phyloP scores from a whole-genome alignment of 78 protist genomes.

The Monosiga brevicollis region DNA sequence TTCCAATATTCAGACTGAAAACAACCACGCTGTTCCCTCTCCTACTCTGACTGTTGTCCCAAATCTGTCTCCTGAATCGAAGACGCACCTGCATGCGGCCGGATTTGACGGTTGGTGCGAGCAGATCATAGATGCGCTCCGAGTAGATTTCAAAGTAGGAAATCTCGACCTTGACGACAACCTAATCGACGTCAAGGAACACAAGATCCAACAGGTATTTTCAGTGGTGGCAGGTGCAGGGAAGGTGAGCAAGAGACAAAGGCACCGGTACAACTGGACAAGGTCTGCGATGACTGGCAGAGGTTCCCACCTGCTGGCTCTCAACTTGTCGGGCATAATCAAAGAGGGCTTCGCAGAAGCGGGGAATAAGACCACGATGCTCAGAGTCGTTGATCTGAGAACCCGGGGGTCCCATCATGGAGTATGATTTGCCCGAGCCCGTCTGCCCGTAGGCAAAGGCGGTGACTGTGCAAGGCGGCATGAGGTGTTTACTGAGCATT shows the following conservation, averaged over 20 bases:
- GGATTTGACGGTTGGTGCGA: not conserved
- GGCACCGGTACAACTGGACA: not conserved
- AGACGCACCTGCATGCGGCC: not conserved
- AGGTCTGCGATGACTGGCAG: not conserved
- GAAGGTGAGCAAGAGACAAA: not conserved
- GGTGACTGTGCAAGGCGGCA: too few species aligned
- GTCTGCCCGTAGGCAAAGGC: conserved; percentile 75
- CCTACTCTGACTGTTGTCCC: too few species aligned
- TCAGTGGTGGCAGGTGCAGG: not conserved
- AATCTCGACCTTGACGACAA: not conserved
- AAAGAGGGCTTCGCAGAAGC: not conserved
- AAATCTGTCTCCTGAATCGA: too few species aligned
- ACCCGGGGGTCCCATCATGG: not conserved
- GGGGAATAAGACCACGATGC: not conserved
- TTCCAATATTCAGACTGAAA: too few species aligned
- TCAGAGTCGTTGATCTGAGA: not conserved
- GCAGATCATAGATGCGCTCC: conserved; percentile 54
- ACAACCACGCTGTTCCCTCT: too few species aligned
- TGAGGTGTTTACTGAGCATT: too few species aligned
- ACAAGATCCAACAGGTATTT: not conserved
- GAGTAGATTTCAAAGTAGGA: conserved; percentile 58
- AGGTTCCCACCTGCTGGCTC: not conserved
- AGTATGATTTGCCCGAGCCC: conserved; percentile 50
- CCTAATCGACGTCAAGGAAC: not conserved
- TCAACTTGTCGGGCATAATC: too few species aligned